Evolutionary conservation across 106 monocot species (phyloP).

Genomic region (Posidonia australis): DNA sequence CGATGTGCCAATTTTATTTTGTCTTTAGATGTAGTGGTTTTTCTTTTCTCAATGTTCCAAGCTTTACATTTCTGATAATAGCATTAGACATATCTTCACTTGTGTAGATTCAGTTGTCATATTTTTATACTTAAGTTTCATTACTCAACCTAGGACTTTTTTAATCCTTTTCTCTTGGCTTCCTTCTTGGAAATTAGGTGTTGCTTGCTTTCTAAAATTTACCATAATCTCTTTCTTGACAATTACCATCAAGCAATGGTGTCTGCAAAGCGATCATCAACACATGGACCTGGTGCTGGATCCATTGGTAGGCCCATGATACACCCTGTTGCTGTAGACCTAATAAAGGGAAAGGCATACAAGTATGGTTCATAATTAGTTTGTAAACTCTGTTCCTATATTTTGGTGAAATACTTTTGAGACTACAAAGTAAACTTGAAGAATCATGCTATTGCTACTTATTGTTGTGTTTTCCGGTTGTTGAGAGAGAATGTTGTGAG

Average conservation of each 20-base stretch:
- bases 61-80: too few species aligned
- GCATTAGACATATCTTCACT: too few species aligned
- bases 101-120: too few species aligned
- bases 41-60: background rate
- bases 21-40: background rate
- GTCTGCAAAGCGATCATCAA: constrained; percentile 50
- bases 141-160: too few species aligned
- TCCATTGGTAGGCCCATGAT: constrained; percentile 60
- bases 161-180: too few species aligned
- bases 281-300: constrained; percentile 33
- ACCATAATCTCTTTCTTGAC: constrained; percentile 7
- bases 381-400: background rate
- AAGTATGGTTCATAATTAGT: constrained; percentile 28
- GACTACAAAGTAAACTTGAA: background rate
- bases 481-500: constrained; percentile 41
- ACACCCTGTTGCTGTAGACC: constrained; percentile 44
- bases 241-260: constrained; percentile 47
- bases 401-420: background rate
- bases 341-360: constrained; percentile 74
- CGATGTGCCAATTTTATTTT: too few species aligned
- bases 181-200: too few species aligned
- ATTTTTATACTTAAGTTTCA: too few species aligned
- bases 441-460: background rate
- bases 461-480: constrained; percentile 26
- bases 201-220: too few species aligned